Percentiles rank a stretch among this genome's conserved stretches.
Evolutionary conservation across 345 rosid species (phyloP).

Genomic region (Diplotaxis tenuifolia): DNA sequence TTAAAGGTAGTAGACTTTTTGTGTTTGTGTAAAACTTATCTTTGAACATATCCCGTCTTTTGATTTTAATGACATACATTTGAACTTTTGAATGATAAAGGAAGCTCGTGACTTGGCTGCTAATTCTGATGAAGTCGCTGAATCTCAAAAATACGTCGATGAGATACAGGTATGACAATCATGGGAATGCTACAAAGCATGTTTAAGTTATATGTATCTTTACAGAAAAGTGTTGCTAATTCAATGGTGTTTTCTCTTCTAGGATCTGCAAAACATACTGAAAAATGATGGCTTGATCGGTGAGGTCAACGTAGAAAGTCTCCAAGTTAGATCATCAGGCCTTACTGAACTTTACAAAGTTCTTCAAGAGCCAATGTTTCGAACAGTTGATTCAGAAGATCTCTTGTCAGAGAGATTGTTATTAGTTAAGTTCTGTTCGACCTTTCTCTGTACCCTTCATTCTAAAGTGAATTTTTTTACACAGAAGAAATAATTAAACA

Average conservation of each 20-base stretch:
- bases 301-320: slow-evolving; percentile 37
- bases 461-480: background rate
- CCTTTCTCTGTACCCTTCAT: background rate
- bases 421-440: slow-evolving; percentile 42
- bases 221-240: background rate
- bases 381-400: slow-evolving; percentile 59
- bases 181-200: background rate
- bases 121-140: slow-evolving; percentile 41
- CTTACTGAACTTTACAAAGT: slow-evolving; percentile 42
- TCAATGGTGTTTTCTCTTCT: slow-evolving; percentile 29
- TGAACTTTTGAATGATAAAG: slow-evolving; percentile 48
- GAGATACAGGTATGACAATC: slow-evolving; percentile 69
- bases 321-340: slow-evolving; percentile 34
- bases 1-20: slow-evolving; percentile 52
- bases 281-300: slow-evolving; percentile 33
- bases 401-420: slow-evolving; percentile 52
- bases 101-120: slow-evolving; percentile 45
- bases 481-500: slow-evolving; percentile 1
- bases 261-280: slow-evolving; percentile 60
- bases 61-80: slow-evolving; percentile 8
- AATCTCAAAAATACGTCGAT: slow-evolving; percentile 41
- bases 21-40: background rate
- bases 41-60: background rate
- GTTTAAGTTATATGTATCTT: background rate
- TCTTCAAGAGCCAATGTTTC: slow-evolving; percentile 58